phyloP scores from a whole-genome alignment of 768 basidiomycete species.

The Lentinus tigrinus region DNA sequence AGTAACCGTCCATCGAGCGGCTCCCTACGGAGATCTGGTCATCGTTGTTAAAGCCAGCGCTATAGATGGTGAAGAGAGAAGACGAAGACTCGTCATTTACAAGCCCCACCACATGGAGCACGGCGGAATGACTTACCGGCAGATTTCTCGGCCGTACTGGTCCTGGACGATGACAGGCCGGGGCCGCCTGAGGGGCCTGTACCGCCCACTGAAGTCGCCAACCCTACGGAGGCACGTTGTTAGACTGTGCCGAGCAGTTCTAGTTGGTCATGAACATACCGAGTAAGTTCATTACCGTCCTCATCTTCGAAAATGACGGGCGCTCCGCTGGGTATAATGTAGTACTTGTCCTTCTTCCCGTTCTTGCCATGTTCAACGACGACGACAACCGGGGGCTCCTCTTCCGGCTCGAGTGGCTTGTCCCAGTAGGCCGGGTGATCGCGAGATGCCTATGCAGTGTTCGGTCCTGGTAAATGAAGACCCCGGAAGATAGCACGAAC shows the following conservation, averaged over 20 bases:
- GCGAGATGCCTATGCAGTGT: neutral
- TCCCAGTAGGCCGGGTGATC: constrained; percentile 16
- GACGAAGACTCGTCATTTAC: neutral
- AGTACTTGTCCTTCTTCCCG: constrained; percentile 38
- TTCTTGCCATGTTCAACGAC: constrained; percentile 29
- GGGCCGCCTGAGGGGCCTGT: constrained; percentile 19
- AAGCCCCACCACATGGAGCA: neutral
- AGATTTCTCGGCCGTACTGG: constrained; percentile 55
- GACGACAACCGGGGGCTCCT: constrained; percentile 29
- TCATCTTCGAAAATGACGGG: constrained; percentile 70
- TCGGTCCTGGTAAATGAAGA: neutral
- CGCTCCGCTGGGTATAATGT: constrained; percentile 64
- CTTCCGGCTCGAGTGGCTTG: constrained; percentile 15
- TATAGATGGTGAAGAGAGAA: constrained; percentile 4
- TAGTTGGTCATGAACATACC: constrained; percentile 36
- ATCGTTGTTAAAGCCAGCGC: constrained; percentile 25
- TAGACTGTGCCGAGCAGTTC: neutral
- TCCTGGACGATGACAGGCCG: constrained; percentile 47
- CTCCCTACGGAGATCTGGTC: constrained; percentile 16
- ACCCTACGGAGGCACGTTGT: constrained; percentile 36
- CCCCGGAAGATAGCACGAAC: neutral
- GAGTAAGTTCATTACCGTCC: constrained; percentile 59
- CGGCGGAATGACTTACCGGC: constrained; percentile 38
- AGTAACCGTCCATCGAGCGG: constrained; percentile 16
- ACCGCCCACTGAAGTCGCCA: constrained; percentile 45